Evolutionary conservation across 176 grass and related monocot species (phyloP).

Genomic region (Lolium multiflorum): DNA sequence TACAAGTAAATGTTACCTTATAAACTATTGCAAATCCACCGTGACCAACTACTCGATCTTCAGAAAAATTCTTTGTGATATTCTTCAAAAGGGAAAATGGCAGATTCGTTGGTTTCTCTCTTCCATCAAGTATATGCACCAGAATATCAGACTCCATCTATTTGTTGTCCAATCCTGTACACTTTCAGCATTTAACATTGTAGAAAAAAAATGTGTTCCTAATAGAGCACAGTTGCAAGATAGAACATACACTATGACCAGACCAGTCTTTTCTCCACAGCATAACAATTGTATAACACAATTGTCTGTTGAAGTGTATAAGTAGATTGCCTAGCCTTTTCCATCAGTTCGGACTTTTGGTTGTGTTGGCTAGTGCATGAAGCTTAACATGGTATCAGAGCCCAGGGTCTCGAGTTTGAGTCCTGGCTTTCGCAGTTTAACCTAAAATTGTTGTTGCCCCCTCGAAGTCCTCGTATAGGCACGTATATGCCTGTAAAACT

Average conservation of each 20-base stretch:
- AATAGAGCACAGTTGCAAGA: background rate
- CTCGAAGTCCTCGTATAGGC: too few species aligned
- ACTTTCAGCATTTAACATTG: background rate
- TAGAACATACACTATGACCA: background rate
- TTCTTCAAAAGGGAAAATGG: background rate
- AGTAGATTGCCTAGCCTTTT: too few species aligned
- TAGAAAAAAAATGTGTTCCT: background rate
- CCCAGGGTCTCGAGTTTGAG: too few species aligned
- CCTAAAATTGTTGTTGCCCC: too few species aligned
- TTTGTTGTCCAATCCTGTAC: background rate
- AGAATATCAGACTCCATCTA: background rate
- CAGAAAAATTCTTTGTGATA: background rate
- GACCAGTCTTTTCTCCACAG: background rate
- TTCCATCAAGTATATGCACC: conserved; percentile 4
- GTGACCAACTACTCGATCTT: background rate
- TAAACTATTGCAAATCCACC: conserved; percentile 5
- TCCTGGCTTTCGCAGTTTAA: too few species aligned
- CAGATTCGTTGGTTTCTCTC: background rate
- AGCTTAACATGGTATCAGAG: too few species aligned
- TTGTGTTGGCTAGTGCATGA: too few species aligned
- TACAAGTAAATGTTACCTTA: background rate
- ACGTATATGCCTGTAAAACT: too few species aligned
- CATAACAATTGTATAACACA: too few species aligned
- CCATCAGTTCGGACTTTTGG: too few species aligned
- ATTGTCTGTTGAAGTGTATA: too few species aligned